Evolutionary conservation across 2,329 filamentous ascomycete genomes (phyloP).

Genomic region (Cytospora chrysosperma): DNA sequence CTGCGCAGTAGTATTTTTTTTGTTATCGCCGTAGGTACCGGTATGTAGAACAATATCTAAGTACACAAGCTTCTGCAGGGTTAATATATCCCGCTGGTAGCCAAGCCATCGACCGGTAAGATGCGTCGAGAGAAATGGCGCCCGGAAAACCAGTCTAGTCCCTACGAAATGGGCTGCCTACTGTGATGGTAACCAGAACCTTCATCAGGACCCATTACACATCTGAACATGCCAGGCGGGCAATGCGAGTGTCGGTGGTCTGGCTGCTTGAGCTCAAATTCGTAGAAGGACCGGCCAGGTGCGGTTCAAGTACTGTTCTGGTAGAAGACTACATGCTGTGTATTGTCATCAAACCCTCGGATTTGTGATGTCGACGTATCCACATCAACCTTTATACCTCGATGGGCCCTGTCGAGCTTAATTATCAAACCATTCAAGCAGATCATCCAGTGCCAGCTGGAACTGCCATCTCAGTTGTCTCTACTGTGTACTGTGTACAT

Average conservation of each 20-base stretch:
- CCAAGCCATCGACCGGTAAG: neutral
- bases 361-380: neutral
- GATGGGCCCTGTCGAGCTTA: neutral
- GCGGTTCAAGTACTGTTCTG: neutral
- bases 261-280: neutral
- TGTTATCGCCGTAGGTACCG: neutral
- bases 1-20: too few species aligned
- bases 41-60: too few species aligned
- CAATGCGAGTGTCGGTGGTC: neutral
- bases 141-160: neutral
- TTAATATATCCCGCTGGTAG: neutral
- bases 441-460: neutral
- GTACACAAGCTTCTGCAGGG: neutral
- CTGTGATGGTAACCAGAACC: conserved; percentile 8
- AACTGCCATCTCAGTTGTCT: neutral
- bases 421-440: neutral
- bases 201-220: neutral
- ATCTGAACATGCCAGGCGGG: too few species aligned
- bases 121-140: neutral
- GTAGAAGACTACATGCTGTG: neutral
- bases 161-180: neutral
- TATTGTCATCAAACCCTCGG: neutral
- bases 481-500: neutral
- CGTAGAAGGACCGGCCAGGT: neutral
- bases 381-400: neutral